These are phyloP conservation scores for Wickerhamiella australiensis DNA, from an alignment of 805 yeast genomes.

Conservation along the genomic window DNA sequence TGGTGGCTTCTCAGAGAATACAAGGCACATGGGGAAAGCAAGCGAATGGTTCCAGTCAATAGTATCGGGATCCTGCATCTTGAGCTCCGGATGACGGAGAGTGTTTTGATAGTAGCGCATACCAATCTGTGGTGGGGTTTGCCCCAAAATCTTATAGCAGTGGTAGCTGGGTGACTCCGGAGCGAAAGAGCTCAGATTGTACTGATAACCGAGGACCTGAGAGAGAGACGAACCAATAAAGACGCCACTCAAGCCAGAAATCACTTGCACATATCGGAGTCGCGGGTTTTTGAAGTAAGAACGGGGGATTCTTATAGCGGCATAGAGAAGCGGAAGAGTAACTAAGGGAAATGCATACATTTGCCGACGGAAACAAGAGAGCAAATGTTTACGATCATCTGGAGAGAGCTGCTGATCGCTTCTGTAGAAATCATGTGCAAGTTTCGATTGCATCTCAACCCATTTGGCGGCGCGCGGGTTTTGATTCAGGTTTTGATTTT, in stretches of 20 bases:
- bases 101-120: constrained; percentile 20
- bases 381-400: constrained; percentile 17
- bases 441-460: not conserved
- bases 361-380: constrained; percentile 17
- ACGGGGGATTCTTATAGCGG: constrained; percentile 16
- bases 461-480: not conserved
- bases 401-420: constrained; percentile 16
- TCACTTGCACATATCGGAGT: constrained; percentile 16
- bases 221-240: constrained; percentile 18
- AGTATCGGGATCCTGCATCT: constrained; percentile 18
- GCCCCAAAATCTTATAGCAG: constrained; percentile 17
- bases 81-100: constrained; percentile 16
- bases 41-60: constrained; percentile 21
- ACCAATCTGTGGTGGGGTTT: constrained; percentile 22
- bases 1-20: constrained; percentile 3
- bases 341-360: constrained; percentile 17
- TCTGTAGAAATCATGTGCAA: constrained; percentile 19
- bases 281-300: constrained; percentile 14
- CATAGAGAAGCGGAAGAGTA: constrained; percentile 19
- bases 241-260: constrained; percentile 21
- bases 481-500: not conserved
- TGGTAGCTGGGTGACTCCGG: constrained; percentile 10
- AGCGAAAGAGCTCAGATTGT: constrained; percentile 3
- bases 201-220: constrained; percentile 13
- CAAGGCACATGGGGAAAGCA: constrained; percentile 20